phyloP scores from a whole-genome alignment of 768 basidiomycete species.

The Termitomyces sp. region DNA sequence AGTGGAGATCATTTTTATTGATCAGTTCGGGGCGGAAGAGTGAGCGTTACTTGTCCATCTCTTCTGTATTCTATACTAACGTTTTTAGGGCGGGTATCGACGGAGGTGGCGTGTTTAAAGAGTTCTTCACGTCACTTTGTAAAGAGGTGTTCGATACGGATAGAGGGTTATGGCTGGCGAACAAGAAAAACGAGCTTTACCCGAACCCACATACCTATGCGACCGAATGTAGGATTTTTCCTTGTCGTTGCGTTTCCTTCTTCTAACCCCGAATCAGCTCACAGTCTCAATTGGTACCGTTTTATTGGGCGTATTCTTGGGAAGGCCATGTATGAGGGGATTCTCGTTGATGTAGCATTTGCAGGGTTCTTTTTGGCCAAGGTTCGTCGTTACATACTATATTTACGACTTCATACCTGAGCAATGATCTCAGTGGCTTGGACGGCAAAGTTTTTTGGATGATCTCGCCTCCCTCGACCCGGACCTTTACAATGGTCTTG shows the following conservation, averaged over 20 bases:
- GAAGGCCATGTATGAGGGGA: conserved; percentile 96
- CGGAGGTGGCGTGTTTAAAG: conserved; percentile 97
- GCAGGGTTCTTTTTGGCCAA: conserved; percentile 94
- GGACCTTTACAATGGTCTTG: conserved; percentile 87
- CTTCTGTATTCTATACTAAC: not conserved
- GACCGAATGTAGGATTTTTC: conserved; percentile 64
- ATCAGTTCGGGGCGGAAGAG: conserved; percentile 86
- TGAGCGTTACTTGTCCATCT: conserved; percentile 36
- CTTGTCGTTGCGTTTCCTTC: not conserved
- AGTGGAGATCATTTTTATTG: conserved; percentile 88
- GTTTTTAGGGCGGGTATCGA: conserved; percentile 79
- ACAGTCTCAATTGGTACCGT: conserved; percentile 88
- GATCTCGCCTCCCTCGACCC: conserved; percentile 91
- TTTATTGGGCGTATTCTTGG: conserved; percentile 94
- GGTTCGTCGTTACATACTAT: conserved; percentile 34
- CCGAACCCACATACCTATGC: conserved; percentile 94
- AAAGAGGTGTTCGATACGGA: conserved; percentile 96
- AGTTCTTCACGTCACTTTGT: conserved; percentile 90
- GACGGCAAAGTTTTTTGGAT: conserved; percentile 88
- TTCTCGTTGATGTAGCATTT: conserved; percentile 92
- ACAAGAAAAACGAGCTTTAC: conserved; percentile 89
- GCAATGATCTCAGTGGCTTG: conserved; percentile 67
- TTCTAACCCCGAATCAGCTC: conserved; percentile 42
- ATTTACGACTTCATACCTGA: not conserved
- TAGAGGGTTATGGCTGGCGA: conserved; percentile 91